Evolutionary conservation across 1,139 yeast genomes (phyloP).

Genomic region (Diutina mesorugosa): DNA sequence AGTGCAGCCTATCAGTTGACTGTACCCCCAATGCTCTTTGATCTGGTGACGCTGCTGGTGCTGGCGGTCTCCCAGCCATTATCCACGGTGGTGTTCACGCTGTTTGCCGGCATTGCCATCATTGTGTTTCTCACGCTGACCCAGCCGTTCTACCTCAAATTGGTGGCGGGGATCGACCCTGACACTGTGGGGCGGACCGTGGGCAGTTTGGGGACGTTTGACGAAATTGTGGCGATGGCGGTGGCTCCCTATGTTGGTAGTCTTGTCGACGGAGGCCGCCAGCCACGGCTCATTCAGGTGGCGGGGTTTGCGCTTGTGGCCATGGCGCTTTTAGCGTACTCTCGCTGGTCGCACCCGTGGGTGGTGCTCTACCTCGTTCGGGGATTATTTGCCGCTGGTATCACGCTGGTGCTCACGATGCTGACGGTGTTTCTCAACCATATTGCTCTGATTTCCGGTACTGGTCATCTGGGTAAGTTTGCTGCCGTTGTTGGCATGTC

Average conservation of each 20-base stretch:
- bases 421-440: slow-evolving; percentile 41
- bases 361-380: slow-evolving; percentile 41
- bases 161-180: slow-evolving; percentile 31
- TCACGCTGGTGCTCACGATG: slow-evolving; percentile 37
- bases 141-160: slow-evolving; percentile 53
- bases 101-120: slow-evolving; percentile 42
- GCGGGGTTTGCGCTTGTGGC: slow-evolving; percentile 37
- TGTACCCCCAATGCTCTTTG: not conserved
- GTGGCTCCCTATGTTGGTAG: slow-evolving; percentile 57
- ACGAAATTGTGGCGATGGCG: slow-evolving; percentile 42
- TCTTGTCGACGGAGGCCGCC: slow-evolving; percentile 29
- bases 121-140: slow-evolving; percentile 58
- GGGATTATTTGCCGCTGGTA: slow-evolving; percentile 47
- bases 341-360: slow-evolving; percentile 14
- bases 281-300: slow-evolving; percentile 19
- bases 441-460: slow-evolving; percentile 3
- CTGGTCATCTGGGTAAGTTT: slow-evolving; percentile 33
- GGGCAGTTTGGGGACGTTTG: slow-evolving; percentile 51
- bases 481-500: slow-evolving; percentile 51
- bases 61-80: not conserved
- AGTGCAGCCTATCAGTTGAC: too few relatives aligned
- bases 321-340: slow-evolving; percentile 35
- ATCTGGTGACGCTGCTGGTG: not conserved
- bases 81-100: slow-evolving; percentile 10
- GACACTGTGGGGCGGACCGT: slow-evolving; percentile 40